Percentiles rank a stretch among this genome's conserved stretches.
These are phyloP conservation scores for Coemansia javaensis DNA, from an alignment of 192 early-diverging fungal species.

Conservation along the genomic window DNA sequence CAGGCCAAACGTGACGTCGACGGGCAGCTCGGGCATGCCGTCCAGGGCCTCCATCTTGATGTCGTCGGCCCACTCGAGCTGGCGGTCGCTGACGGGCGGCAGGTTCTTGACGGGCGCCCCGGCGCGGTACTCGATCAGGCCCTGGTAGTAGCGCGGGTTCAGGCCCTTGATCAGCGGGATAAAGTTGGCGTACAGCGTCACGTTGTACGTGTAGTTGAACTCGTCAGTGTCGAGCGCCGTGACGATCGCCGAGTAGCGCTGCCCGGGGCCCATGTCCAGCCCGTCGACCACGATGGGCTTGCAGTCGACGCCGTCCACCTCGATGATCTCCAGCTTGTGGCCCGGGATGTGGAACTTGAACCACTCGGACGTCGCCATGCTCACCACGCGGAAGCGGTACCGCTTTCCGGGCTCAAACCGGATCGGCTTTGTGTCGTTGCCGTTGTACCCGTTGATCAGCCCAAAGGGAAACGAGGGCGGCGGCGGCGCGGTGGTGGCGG, in stretches of 20 bases:
- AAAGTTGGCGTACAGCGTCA: slow-evolving; percentile 60
- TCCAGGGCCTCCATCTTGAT: slow-evolving; percentile 6
- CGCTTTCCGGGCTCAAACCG: slow-evolving; percentile 66
- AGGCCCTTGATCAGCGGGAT: slow-evolving; percentile 47
- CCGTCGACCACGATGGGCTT: slow-evolving; percentile 49
- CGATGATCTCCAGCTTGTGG: slow-evolving; percentile 69
- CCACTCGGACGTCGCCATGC: slow-evolving; percentile 62
- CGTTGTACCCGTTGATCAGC: slow-evolving; percentile 40
- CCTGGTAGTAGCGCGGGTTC: slow-evolving; percentile 31
- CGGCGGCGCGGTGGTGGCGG: slow-evolving; percentile 53
- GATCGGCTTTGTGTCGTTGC: slow-evolving; percentile 49
- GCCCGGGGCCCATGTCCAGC: slow-evolving; percentile 61
- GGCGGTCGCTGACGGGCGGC: neutral
- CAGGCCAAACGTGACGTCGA: slow-evolving; percentile 10
- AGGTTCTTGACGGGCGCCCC: slow-evolving; percentile 7
- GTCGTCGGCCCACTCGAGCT: slow-evolving; percentile 15
- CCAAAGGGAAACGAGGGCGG: slow-evolving; percentile 1
- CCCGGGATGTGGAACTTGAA: slow-evolving; percentile 70
- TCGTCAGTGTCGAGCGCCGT: slow-evolving; percentile 54
- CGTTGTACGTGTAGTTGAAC: slow-evolving; percentile 61
- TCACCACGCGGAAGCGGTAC: slow-evolving; percentile 73
- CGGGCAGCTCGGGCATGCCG: slow-evolving; percentile 10
- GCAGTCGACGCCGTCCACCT: slow-evolving; percentile 64
- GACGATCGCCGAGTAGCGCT: slow-evolving; percentile 73
- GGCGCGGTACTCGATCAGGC: slow-evolving; percentile 11